Percentiles rank a stretch among this genome's conserved stretches.
Evolutionary conservation across 1,139 yeast genomes (phyloP).

Genomic region (Lodderomyces margitis): DNA sequence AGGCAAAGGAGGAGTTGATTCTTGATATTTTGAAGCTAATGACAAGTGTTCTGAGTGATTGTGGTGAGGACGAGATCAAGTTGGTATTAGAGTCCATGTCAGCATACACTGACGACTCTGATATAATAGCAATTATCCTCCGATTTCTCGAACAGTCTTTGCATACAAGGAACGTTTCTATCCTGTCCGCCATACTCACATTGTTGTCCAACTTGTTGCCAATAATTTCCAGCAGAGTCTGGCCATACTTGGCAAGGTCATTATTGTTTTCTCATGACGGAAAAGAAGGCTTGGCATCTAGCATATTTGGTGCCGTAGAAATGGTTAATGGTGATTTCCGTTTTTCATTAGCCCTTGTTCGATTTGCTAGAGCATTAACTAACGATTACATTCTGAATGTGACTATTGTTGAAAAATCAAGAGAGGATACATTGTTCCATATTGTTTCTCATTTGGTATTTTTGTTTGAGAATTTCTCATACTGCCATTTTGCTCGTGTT

Average conservation of each 20-base stretch:
- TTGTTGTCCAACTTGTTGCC: conserved; percentile 51
- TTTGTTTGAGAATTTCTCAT: conserved; percentile 71
- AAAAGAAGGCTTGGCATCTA: conserved; percentile 64
- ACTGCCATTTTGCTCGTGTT: conserved; percentile 61
- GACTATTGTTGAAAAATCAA: conserved; percentile 41
- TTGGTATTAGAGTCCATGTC: conserved; percentile 54
- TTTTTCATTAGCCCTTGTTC: conserved; percentile 60
- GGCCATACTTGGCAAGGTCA: conserved; percentile 75
- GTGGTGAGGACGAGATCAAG: conserved; percentile 39
- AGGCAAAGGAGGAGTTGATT: conserved; percentile 37
- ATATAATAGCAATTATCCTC: conserved; percentile 66
- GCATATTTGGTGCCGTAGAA: conserved; percentile 71
- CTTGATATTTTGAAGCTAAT: conserved; percentile 53
- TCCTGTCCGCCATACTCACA: conserved; percentile 48
- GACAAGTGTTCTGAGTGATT: conserved; percentile 46
- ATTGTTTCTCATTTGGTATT: conserved; percentile 57
- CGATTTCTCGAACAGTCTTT: conserved; percentile 68
- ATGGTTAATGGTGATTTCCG: conserved; percentile 64
- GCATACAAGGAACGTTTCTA: conserved; percentile 48
- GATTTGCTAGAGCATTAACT: conserved; percentile 53
- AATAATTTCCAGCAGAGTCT: conserved; percentile 62
- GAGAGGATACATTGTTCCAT: conserved; percentile 54
- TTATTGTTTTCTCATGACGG: conserved; percentile 64
- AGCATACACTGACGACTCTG: conserved; percentile 61
- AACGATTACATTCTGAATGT: conserved; percentile 49